phyloP scores from a whole-genome alignment of 495 filamentous ascomycete species.

The Aeminium ludgeri region DNA sequence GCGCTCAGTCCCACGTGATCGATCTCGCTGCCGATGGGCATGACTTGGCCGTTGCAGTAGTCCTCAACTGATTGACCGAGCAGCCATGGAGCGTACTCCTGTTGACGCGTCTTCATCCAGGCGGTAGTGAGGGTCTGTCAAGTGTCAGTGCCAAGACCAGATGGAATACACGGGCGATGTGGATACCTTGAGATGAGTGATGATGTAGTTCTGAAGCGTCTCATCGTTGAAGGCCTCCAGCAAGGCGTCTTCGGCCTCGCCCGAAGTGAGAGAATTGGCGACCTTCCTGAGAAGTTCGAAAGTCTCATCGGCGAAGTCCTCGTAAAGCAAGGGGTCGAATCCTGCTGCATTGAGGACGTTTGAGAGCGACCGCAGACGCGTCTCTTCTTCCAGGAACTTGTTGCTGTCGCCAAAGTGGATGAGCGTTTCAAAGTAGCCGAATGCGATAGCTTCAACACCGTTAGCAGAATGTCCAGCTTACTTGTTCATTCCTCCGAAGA shows the following conservation, averaged over 20 bases:
- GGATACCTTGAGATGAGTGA: slow-evolving; percentile 51
- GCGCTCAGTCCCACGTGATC: slow-evolving; percentile 70
- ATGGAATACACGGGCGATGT: too few species aligned
- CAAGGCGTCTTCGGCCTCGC: slow-evolving; percentile 43
- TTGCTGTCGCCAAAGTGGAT: slow-evolving; percentile 45
- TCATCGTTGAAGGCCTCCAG: slow-evolving; percentile 60
- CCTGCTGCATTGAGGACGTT: slow-evolving; percentile 55
- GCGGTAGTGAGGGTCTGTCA: slow-evolving; percentile 62
- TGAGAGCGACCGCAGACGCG: slow-evolving; percentile 54
- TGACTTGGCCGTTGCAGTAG: slow-evolving; percentile 55
- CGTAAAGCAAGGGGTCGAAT: slow-evolving; percentile 47
- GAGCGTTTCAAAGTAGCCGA: slow-evolving; percentile 80
- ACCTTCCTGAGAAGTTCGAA: slow-evolving; percentile 45
- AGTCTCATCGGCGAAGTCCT: slow-evolving; percentile 70
- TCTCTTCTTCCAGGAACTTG: slow-evolving; percentile 48
- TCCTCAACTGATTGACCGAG: slow-evolving; percentile 40
- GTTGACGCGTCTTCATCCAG: slow-evolving; percentile 62
- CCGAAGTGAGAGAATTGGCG: slow-evolving; percentile 32
- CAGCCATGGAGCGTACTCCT: slow-evolving; percentile 55
- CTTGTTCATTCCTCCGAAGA: background rate
- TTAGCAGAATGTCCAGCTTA: slow-evolving; percentile 3
- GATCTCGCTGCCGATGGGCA: slow-evolving; percentile 64
- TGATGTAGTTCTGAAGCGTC: slow-evolving; percentile 49
- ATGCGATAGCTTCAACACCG: slow-evolving; percentile 55
- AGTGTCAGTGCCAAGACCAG: background rate